Base-by-base conservation (phyloP, 2,329 filamentous ascomycete species). In the Clonostachys rosea region DNA sequence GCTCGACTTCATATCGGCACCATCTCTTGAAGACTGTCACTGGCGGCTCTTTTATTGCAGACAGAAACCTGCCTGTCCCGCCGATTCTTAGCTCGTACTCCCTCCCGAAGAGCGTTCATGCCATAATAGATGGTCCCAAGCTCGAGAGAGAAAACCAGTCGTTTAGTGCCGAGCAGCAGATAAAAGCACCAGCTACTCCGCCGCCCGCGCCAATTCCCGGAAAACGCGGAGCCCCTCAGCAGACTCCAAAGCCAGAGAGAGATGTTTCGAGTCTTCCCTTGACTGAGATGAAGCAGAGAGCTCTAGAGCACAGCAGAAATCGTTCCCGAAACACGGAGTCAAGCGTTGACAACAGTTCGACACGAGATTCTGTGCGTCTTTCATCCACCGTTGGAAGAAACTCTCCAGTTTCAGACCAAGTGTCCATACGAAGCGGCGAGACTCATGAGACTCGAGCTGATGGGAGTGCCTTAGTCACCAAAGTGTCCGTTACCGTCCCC, bases 21-120 rank as follows among this genome's bases (percentile, higher is more conserved):
- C 52, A 52, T 16, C 48, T 59, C 36, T 49, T 60, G 18, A 63
- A 64, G 47, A 46, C 56, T 8, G 48, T 50, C 11, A 43, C 49
- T 11, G 54, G 49, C 10, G 47, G 49, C 7, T 47, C 51, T 5
- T 49, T 49, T 20, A n/a, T 56, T 16, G 40, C 56, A 11, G 52
- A 57, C 33, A 57, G 52, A 45, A 51, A 59, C 30, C 37, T 45
- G 4, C 52, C 58, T 10, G 47, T 44, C 6, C 50, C 57, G 10
- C 56, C 57, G 4, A 30, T 53, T 3, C 42, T 60, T 8, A 54
- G 50, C n/a, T 34, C 46, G 40, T 42, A 42, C 40, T 44, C 35
- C 47, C 36, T 37, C 16, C 37, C 43, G 20, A 30, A 35, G 20
- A 33, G 14, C 14, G 14, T 44, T 33, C 13, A 44, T 2, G 20